These are phyloP conservation scores for Termitomyces sp. DNA, from an alignment of 768 basidiomycete genomes.

Conservation along the genomic window DNA sequence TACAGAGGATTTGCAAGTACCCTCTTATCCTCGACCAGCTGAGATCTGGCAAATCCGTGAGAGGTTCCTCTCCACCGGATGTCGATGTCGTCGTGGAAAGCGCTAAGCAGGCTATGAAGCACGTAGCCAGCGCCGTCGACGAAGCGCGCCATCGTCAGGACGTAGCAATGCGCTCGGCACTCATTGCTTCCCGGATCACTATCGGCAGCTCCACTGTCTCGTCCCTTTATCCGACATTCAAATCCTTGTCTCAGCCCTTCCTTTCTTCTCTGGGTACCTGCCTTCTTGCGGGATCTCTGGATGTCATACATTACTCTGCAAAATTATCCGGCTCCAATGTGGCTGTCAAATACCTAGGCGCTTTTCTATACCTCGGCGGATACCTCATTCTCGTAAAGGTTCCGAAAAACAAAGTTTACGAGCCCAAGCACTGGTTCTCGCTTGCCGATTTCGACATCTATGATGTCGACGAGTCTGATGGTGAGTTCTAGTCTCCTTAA, in stretches of 20 bases:
- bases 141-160: constrained; percentile 73
- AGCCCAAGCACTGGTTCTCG: constrained; percentile 86
- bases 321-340: constrained; percentile 47
- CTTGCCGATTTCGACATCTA: constrained; percentile 68
- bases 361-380: constrained; percentile 83
- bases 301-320: constrained; percentile 70
- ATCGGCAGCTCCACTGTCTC: constrained; percentile 28
- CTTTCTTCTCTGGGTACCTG: constrained; percentile 76
- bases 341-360: constrained; percentile 84
- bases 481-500: constrained; percentile 41
- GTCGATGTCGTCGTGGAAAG: constrained; percentile 42
- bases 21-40: constrained; percentile 85
- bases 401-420: constrained; percentile 74
- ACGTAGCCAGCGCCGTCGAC: constrained; percentile 74
- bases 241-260: constrained; percentile 50
- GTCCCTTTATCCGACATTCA: constrained; percentile 26
- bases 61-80: constrained; percentile 19
- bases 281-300: constrained; percentile 79
- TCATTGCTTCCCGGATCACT: constrained; percentile 66
- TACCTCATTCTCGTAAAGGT: constrained; percentile 89
- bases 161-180: constrained; percentile 57
- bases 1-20: constrained; percentile 95
- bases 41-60: constrained; percentile 29
- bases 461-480: constrained; percentile 68
- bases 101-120: constrained; percentile 69